Evolutionary conservation across 768 basidiomycete genomes (phyloP), one percentile per base, ranked within the genome.

Genomic region (Russula foetens): DNA sequence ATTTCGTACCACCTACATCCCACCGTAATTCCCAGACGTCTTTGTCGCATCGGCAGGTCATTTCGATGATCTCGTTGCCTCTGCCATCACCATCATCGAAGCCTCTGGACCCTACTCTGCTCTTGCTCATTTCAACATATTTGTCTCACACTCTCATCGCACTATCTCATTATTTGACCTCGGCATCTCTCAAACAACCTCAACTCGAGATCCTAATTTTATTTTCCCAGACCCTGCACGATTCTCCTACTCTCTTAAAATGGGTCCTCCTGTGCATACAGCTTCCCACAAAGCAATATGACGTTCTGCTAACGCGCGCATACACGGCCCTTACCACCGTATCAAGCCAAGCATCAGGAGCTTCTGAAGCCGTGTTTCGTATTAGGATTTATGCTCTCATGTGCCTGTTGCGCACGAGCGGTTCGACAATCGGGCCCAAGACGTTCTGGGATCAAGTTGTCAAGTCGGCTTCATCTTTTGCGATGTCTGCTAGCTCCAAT

Each of bases 391-490:
- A 78, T 69, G 71, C 71, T 5, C 69, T 86, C 74, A 70, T 81
- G 69, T 67, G 72, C 76, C 62, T 80, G 66, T 58, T 85, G 71
- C 69, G 70, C 76, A 61, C 84, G 6, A 76, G 78, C 11, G 68
- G 76, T 26, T 75, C 81, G 31, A 75, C 79, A 39, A 63, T 79
- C 28, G 76, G 81, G 49, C 71, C 84, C 3, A 73, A 74, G 49
- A 79, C 77, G 0, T 86, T 90, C 69, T 90, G 89, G 89, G 84
- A 86, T 49, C 90, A 91, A 67, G 76, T 69, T 28, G 75, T 75
- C 58, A 84, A 80, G 63, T 81, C 76, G 67, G 75, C 76, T 23
- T 74, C 69, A 15, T 69, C 76, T n/a, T 80, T 79, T 55, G 72
- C 78, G 19, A 48, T 24, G 47, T 48, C 33, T 7, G n/a, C 59